These are phyloP conservation scores for Metschnikowia amazonensis DNA, from an alignment of 805 yeast genomes.

Conservation along the genomic window DNA sequence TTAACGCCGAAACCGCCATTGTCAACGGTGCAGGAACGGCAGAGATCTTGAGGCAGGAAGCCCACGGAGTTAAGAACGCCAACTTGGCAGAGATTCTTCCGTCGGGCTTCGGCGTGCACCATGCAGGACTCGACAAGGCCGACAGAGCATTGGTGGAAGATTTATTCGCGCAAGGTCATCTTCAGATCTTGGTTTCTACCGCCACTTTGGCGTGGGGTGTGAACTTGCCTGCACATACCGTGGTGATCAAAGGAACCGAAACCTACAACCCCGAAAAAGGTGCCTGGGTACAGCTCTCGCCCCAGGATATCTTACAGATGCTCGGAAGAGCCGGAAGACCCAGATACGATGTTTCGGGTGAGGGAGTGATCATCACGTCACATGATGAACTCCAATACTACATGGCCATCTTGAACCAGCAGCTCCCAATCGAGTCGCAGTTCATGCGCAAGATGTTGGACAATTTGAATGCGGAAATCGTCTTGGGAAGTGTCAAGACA, in stretches of 20 bases:
- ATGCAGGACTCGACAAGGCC: constrained; percentile 74
- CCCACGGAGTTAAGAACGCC: constrained; percentile 50
- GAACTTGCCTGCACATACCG: constrained; percentile 75
- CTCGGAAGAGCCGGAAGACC: constrained; percentile 99
- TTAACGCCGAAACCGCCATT: constrained; percentile 35
- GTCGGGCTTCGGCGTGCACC: constrained; percentile 83
- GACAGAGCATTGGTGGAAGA: constrained; percentile 83
- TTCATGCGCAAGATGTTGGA: constrained; percentile 68
- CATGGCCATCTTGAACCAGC: constrained; percentile 85
- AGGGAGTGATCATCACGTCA: constrained; percentile 87
- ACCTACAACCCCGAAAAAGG: constrained; percentile 90
- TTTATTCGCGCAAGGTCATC: constrained; percentile 79
- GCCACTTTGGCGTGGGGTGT: constrained; percentile 90
- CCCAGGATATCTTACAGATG: constrained; percentile 95
- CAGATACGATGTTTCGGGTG: constrained; percentile 86
- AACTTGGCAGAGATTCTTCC: constrained; percentile 59
- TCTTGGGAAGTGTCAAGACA: constrained; percentile 58
- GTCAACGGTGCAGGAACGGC: constrained; percentile 52
- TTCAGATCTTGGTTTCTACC: constrained; percentile 76
- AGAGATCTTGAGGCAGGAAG: constrained; percentile 63
- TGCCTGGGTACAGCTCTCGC: constrained; percentile 84
- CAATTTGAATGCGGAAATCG: constrained; percentile 82
- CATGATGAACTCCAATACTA: constrained; percentile 85
- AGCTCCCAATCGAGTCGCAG: constrained; percentile 89
- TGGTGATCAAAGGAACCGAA: constrained; percentile 88